Conservation (phyloP, 805 yeast genomes). For the Candida taoyuanica region DNA sequence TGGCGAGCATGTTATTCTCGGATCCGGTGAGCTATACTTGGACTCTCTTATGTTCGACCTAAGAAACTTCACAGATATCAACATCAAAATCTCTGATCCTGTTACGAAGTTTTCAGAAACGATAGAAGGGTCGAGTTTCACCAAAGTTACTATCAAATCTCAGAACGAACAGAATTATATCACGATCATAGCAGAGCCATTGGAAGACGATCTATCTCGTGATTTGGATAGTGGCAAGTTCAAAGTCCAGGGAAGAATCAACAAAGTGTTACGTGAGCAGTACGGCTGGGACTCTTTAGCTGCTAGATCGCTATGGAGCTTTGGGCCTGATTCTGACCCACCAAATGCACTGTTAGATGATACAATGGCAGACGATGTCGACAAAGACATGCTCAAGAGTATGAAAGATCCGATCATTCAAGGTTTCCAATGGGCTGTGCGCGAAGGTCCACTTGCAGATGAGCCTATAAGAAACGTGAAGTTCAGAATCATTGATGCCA, state of each 20-base stretch:
- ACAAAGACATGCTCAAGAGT: constrained; percentile 41
- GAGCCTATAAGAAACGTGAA: constrained; percentile 69
- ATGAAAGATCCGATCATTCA: constrained; percentile 55
- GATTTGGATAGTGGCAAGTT: constrained; percentile 53
- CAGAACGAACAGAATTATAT: constrained; percentile 51
- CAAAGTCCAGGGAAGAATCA: constrained; percentile 34
- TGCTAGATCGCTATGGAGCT: constrained; percentile 76
- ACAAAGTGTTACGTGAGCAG: constrained; percentile 49
- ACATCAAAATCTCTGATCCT: constrained; percentile 82
- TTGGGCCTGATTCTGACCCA: constrained; percentile 53
- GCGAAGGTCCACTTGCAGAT: constrained; percentile 91
- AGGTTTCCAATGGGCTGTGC: constrained; percentile 80
- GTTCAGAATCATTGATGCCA: constrained; percentile 64
- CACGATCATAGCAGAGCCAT: constrained; percentile 74
- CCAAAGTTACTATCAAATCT: constrained; percentile 60
- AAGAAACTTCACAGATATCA: constrained; percentile 53
- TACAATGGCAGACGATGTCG: constrained; percentile 66
- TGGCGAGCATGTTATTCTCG: constrained; percentile 78
- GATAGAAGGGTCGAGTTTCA: constrained; percentile 56
- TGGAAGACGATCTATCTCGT: constrained; percentile 46
- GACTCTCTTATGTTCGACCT: constrained; percentile 81
- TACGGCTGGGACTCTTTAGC: constrained; percentile 82
- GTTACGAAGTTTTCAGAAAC: constrained; percentile 78
- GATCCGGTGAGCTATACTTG: constrained; percentile 83
- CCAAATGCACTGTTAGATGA: constrained; percentile 65